A percentile compares a stretch with the other conserved stretches of the same genome.
phyloP scores from a whole-genome alignment of 192 early-diverging fungal genomes.

The Dimargaris xerosporica region DNA sequence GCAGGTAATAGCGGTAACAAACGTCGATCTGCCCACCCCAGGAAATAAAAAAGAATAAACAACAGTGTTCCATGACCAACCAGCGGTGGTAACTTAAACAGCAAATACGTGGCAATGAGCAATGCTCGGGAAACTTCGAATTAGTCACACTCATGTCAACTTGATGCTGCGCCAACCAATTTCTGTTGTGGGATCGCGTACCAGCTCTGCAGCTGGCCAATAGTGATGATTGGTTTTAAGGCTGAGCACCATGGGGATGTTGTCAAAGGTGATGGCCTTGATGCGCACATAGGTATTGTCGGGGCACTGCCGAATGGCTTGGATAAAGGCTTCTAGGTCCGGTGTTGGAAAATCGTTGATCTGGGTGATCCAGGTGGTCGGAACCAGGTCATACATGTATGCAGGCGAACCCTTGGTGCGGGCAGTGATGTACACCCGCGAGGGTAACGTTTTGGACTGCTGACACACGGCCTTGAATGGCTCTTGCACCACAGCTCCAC shows the following conservation, averaged over 20 bases:
- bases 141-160: no score
- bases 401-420: constrained; percentile 44
- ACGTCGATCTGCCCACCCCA: no score
- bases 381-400: constrained; percentile 35
- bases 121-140: no score
- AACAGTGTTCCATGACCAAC: no score
- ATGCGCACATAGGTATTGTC: constrained; percentile 23
- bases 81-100: no score
- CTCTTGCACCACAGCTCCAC: constrained; percentile 19
- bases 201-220: constrained; percentile 52
- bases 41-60: no score
- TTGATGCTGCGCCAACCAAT: constrained; percentile 28
- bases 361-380: constrained; percentile 63
- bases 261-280: constrained; percentile 28
- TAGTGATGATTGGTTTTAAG: constrained; percentile 57
- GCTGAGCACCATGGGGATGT: constrained; percentile 46
- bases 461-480: constrained; percentile 15
- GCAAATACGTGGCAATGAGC: no score
- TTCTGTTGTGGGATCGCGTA: constrained; percentile 25
- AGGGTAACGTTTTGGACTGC: constrained; percentile 12
- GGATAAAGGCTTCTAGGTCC: constrained; percentile 47
- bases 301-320: constrained; percentile 23
- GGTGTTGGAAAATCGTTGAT: constrained; percentile 40
- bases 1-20: no score
- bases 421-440: constrained; percentile 27